Base-by-base conservation (phyloP, 345 rosid species). In the Hibiscus mutabilis region DNA sequence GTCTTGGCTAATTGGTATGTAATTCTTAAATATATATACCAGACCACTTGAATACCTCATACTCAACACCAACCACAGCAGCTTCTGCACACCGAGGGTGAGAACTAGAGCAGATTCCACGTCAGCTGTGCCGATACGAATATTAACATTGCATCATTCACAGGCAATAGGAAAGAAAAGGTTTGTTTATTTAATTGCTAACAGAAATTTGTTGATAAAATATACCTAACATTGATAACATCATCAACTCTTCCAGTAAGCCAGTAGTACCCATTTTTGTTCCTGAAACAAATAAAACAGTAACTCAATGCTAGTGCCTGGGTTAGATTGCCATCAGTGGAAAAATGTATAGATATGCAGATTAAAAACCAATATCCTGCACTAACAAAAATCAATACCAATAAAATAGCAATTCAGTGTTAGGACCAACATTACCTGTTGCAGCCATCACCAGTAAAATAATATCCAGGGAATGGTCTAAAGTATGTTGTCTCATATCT, bases 41-140 rank as follows among this genome's bases (percentile, higher is more conserved):
- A n/a, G 27, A 11, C 15, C 53, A 22, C 33, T 37, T 9, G 16
- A 72, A 64, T 73, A 91, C 99, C 99, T 90, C 97, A 18, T 95
- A 97, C 81, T 92, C 99, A 72, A 94, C 68, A 66, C 96, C 93
- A 75, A 92, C 62, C 98, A 95, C 97, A 73, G 99, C 99, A 78
- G 97, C 99, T 79, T 95, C 99, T 31, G 97, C 92, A 77, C 99
- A 95, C 24, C 89, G 89, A 21, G 97, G 96, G 82, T 94, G 97
- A 21, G 92, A 95, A 89, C 99, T 66, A 95, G 86, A 75, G 99
- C 99, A 83, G 99, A 95, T 84, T 95, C 99, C 44, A 95, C 97
- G 83, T 95, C 99, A 46, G 96, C 99, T 59, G 99, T 95, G 75
- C 99, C 99, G 18, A 95, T 95, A 57, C 99, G 97, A 83, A 81